Conservation (phyloP, 208 protist genomes). For the Leptomonas seymouri region DNA sequence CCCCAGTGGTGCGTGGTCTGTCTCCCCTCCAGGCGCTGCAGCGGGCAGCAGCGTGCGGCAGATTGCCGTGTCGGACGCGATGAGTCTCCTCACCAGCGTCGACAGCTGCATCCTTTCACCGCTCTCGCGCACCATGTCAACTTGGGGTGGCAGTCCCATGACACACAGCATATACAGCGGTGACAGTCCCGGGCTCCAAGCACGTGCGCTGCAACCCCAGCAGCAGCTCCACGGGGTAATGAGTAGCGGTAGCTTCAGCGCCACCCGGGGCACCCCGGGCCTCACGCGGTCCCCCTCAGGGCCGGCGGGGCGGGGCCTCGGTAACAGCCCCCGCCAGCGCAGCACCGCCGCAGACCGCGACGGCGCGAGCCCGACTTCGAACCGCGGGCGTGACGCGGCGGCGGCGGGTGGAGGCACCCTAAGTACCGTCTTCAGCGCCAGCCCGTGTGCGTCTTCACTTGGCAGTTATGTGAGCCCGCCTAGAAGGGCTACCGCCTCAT, state of each 20-base stretch:
- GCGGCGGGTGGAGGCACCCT: background rate
- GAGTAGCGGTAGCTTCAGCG: background rate
- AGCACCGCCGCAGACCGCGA: background rate
- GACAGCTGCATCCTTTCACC: conserved; percentile 45
- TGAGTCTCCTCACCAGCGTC: conserved; percentile 15
- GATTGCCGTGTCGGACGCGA: conserved; percentile 5
- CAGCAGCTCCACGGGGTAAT: background rate
- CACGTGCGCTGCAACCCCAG: background rate
- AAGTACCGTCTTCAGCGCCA: background rate
- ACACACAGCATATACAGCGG: conserved; percentile 13
- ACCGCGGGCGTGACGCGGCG: no score
- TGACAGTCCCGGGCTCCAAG: background rate
- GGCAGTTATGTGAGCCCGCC: conserved; percentile 15
- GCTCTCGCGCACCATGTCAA: conserved; percentile 46
- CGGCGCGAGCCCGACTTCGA: no score
- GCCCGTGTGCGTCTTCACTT: background rate
- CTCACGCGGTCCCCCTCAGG: conserved; percentile 3
- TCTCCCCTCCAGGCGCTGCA: background rate
- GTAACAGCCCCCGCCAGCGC: conserved; percentile 7
- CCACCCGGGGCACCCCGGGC: background rate
- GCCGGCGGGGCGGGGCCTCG: background rate
- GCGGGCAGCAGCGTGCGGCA: conserved; percentile 6
- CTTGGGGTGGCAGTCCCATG: conserved; percentile 16
- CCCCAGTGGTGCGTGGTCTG: background rate
- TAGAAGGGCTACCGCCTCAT: background rate